Base-by-base conservation (phyloP, 345 rosid genomes). In the Carallia pectinifolia region DNA sequence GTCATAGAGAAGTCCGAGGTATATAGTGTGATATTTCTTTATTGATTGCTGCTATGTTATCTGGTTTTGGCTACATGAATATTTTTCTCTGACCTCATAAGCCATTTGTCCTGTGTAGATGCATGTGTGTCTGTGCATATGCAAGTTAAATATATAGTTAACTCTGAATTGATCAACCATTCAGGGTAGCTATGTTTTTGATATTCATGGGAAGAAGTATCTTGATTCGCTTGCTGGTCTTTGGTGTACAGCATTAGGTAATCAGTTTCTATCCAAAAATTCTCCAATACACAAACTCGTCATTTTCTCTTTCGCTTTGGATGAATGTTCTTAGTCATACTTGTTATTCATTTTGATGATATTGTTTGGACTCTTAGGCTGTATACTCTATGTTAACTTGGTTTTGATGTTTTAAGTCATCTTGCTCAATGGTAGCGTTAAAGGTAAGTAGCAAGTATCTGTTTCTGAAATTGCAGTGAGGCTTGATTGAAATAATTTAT, bases 141-240 rank as follows among this genome's bases (percentile, higher is more conserved):
- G 48, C 50, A 44, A 44, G 50, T 44, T 44, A 44, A 12, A 10
- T 64, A 3, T 71, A 27, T 58, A 30, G 47, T 36, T 58, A 59
- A 69, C 52, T 68, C 30, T 64, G 64, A 50, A 55, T 53, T 75
- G 61, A 53, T 68, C 47, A 44, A 62, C 77, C 61, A 31, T 81
- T 10, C 69, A 95, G 97, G 99, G 98, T 55, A 77, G 90, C 81
- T 92, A 95, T 69, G 92, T 92, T 61, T 95, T 85, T 64, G 98
- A 92, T 68, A 73, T 13, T 66, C 68, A 88, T 37, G 98, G 97
- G 67, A 95, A 75, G 65, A 95, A 88, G 85, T 92, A 92, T 79
- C 96, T 95, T 38, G 99, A 95, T 82, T n/a, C 99, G 78, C 96
- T 92, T 9, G 96, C 96, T 62, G 99, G 98, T 76, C 86, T 95